Base-by-base conservation (phyloP, 768 basidiomycete species). In the Boletus vermiculosoides region DNA sequence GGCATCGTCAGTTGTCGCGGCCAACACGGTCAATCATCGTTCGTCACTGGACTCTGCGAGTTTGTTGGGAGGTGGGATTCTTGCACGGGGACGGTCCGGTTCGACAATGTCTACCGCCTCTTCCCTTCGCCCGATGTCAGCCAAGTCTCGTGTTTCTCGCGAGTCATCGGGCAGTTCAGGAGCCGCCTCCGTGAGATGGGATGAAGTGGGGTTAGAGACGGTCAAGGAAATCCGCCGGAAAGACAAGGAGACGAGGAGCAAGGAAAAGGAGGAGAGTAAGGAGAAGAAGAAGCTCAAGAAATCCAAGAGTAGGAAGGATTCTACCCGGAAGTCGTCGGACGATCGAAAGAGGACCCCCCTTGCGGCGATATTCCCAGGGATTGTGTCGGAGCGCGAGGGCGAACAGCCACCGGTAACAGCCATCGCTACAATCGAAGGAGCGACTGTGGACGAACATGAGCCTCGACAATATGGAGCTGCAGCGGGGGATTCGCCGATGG, bases 291-390 rank as follows among this genome's bases (percentile, higher is more conserved):
- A 57, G 54, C 57, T 42, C 41, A 71, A 63, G 61, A 72, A 57
- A 40, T 57, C 69, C 64, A 63, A 74, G 66, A 63, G 57, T 36
- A 54, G 30, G 45, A 64, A 59, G 60, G 63, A 73, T 11, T 75
- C 73, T 31, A 82, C 79, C 54, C 74, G 76, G 49, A 71, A 76
- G 41, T 76, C 72, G 5, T 73, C 73, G 8, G 87, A 87, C 58
- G 81, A 77, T 22, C 74, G 83, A 60, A 77, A 74, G 63, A 73
- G 86, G 57, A 82, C 80, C 9, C 75, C 83, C 0, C 64, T 90
- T 31, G 72, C 74, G 11, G 81, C 84, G 33, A 76, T 92, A 41
- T 90, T 90, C 73, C 82, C 84, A 0, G 79, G 80, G 22, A 58
- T 61, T 5, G 46, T 51, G 2, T 60, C 66, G 16, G 66, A 62